Percentiles rank a stretch among this genome's conserved stretches.
Conservation (phyloP, 2,329 filamentous ascomycete genomes). For the Colletotrichum somersetense region DNA sequence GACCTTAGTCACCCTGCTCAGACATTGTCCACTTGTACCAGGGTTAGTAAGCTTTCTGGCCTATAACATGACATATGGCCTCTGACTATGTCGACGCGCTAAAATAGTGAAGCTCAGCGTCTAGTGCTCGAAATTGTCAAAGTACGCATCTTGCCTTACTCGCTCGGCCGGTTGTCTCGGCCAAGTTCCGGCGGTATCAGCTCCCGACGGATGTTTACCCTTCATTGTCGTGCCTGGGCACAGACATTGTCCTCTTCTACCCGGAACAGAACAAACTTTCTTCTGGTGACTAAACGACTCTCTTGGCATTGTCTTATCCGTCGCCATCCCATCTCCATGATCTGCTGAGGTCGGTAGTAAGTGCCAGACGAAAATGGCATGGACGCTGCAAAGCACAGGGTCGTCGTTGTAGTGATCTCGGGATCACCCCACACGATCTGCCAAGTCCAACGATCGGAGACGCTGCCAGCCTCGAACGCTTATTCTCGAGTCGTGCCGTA, state of each 20-base stretch:
- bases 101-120: background rate
- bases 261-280: background rate
- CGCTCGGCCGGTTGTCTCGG: background rate
- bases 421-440: background rate
- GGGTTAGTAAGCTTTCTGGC: background rate
- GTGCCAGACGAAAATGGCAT: background rate
- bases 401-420: background rate
- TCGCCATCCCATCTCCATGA: background rate
- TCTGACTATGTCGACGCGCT: background rate
- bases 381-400: background rate
- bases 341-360: too few species aligned
- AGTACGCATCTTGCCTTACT: background rate
- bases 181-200: background rate
- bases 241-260: background rate
- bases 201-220: background rate
- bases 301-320: constrained; percentile 1
- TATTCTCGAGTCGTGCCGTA: background rate
- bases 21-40: background rate
- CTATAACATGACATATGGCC: background rate
- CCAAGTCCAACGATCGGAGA: background rate
- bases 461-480: background rate
- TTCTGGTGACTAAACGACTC: background rate
- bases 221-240: background rate
- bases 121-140: background rate
- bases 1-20: constrained; percentile 1